Evolutionary conservation across 139 green algal genomes (phyloP).

Genomic region (Chlamydomonas sphaeroides): DNA sequence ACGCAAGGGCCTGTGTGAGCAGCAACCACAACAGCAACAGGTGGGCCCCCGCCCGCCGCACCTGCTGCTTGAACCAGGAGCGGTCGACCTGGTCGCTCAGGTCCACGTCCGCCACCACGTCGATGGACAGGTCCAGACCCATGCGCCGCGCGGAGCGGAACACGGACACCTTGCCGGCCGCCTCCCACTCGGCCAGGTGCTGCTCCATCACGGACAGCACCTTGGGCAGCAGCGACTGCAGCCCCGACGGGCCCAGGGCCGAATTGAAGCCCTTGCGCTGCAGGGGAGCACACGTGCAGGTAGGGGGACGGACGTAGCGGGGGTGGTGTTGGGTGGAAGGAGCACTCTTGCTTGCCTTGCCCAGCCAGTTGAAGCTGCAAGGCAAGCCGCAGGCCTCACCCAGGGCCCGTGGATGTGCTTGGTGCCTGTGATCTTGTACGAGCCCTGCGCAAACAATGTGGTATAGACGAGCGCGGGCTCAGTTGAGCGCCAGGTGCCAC

Average conservation of each 20-base stretch:
- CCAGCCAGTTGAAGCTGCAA: no score
- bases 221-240: neutral
- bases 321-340: no score
- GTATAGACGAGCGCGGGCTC: no score
- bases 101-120: slow-evolving; percentile 36
- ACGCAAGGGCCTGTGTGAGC: no score
- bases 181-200: neutral
- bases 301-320: no score
- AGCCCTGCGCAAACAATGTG: no score
- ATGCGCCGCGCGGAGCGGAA: slow-evolving; percentile 9
- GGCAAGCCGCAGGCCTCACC: no score
- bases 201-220: neutral
- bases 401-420: slow-evolving; percentile 10
- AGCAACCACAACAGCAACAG: no score
- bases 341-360: no score
- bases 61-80: slow-evolving; percentile 33
- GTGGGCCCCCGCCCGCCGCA: neutral
- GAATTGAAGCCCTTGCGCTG: neutral
- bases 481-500: no score
- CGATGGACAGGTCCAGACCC: slow-evolving; percentile 38
- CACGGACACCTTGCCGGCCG: neutral
- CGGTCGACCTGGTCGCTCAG: slow-evolving; percentile 29
- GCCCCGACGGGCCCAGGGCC: neutral
- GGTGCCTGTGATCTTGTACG: neutral
- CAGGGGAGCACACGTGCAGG: no score